Evolutionary conservation across 208 protist species (phyloP), one percentile per base, ranked within the genome.

Genomic region (Leishmania braziliensis): DNA sequence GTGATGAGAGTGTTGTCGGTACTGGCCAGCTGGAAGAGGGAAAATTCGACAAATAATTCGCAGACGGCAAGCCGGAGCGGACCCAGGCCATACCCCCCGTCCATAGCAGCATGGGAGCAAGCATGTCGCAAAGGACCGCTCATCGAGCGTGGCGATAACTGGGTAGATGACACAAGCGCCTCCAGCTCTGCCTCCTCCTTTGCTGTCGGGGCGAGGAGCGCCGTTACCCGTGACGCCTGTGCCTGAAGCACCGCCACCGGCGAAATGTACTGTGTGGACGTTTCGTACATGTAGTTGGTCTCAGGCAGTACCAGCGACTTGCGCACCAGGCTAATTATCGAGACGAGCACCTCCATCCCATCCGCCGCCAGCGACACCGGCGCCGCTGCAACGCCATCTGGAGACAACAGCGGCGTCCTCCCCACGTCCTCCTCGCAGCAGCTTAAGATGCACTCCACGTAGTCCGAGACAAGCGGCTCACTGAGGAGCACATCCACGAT

Each of bases 21-120:
- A 51, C 84, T 77, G 5, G 83, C 79, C 5, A 90, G 66, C 66
- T 88, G 77, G 70, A 89, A 91, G 50, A 86, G 78, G 14, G 83
- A 78, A 9, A 95, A 50, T 84, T 95, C 92, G 0, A 87, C 84
- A 76, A 93, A 95, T 39, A 93, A 63, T 72, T 92, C 88, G 68
- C 88, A 92, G 39, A 92, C 78, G 5, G 83, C 77, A 18, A 93
- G 63, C 12, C 85, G 83, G 43, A 87, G 78, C 39, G 77, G 58
- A 36, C 86, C 84, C 14, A 87, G 77, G 53, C 77, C 81, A 51
- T 83, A 74, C 63, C 6, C 62, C 16, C 69, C 33, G 58, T 14
- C 63, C 16, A 16, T 43, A 29, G 50, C 43, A 14, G 51, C 54
- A 1, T 8, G 5, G 0, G 60, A 5, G 20, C 51, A 39, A 16